These are phyloP conservation scores for Stachybotrys chartarum DNA, from an alignment of 2,329 filamentous ascomycete species.

Conservation along the genomic window DNA sequence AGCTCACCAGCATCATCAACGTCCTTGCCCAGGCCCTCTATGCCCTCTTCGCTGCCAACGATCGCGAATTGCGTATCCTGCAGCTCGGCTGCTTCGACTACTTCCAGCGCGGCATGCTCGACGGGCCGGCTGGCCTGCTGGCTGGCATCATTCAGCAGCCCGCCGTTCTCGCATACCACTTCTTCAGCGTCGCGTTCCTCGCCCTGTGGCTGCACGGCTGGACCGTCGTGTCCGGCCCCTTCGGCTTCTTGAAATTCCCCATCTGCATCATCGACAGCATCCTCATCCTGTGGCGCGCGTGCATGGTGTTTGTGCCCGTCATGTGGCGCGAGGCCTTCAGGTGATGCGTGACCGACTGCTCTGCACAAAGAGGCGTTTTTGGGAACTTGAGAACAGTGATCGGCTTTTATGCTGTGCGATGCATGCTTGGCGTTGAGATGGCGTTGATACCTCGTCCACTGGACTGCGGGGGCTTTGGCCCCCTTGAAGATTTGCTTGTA, in stretches of 20 bases:
- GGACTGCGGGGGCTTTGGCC: background rate
- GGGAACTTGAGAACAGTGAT: background rate
- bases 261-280: slow-evolving; percentile 58
- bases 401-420: background rate
- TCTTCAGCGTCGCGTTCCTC: slow-evolving; percentile 88
- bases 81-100: slow-evolving; percentile 90
- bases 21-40: slow-evolving; percentile 96
- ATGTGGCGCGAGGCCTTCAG: slow-evolving; percentile 57
- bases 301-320: slow-evolving; percentile 75
- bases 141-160: slow-evolving; percentile 76
- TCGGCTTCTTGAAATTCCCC: slow-evolving; percentile 42
- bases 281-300: slow-evolving; percentile 72
- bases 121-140: slow-evolving; percentile 74
- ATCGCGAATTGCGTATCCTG: slow-evolving; percentile 67
- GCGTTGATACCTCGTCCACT: background rate
- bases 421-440: background rate
- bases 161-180: slow-evolving; percentile 77
- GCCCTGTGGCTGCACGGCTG: slow-evolving; percentile 62
- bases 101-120: slow-evolving; percentile 70
- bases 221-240: slow-evolving; percentile 25
- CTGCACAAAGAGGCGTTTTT: background rate
- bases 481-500: background rate
- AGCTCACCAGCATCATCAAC: slow-evolving; percentile 81
- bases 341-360: slow-evolving; percentile 6
- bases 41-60: slow-evolving; percentile 80